Conservation (phyloP, 192 early-diverging fungal species). For the Coemansia umbellata region DNA sequence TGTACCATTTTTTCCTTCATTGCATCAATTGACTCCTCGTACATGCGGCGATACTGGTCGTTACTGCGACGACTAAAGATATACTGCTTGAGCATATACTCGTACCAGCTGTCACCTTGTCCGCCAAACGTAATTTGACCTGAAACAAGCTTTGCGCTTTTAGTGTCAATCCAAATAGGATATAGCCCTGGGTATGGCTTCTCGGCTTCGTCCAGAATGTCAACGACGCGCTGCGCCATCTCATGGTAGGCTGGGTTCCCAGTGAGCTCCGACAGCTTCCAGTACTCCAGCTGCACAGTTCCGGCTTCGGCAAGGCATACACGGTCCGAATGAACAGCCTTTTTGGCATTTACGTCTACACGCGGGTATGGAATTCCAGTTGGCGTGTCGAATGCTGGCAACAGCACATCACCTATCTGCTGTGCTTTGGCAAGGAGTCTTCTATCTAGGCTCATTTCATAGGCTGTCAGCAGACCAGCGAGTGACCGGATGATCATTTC, state of each 20-base stretch:
- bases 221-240: conserved; percentile 54
- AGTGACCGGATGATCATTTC: conserved; percentile 81
- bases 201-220: conserved; percentile 47
- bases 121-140: conserved; percentile 51
- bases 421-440: conserved; percentile 66
- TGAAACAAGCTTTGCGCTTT: conserved; percentile 20
- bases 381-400: conserved; percentile 70
- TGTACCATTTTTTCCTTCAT: conserved; percentile 47
- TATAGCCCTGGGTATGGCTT: conserved; percentile 55
- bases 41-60: conserved; percentile 51
- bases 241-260: conserved; percentile 64
- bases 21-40: conserved; percentile 45
- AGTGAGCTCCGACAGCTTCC: conserved; percentile 75
- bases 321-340: conserved; percentile 13
- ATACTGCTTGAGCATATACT: conserved; percentile 53
- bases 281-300: conserved; percentile 78
- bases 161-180: conserved; percentile 55
- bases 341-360: conserved; percentile 51
- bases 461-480: conserved; percentile 78
- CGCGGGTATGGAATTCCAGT: conserved; percentile 72
- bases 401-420: conserved; percentile 61
- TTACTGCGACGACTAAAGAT: conserved; percentile 27
- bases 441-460: conserved; percentile 73
- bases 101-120: conserved; percentile 53
- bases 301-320: conserved; percentile 65